A percentile compares a stretch with the other conserved stretches of the same genome.
These are phyloP conservation scores for Cercospora sp. DNA, from an alignment of 2,329 filamentous ascomycete species.

Conservation along the genomic window DNA sequence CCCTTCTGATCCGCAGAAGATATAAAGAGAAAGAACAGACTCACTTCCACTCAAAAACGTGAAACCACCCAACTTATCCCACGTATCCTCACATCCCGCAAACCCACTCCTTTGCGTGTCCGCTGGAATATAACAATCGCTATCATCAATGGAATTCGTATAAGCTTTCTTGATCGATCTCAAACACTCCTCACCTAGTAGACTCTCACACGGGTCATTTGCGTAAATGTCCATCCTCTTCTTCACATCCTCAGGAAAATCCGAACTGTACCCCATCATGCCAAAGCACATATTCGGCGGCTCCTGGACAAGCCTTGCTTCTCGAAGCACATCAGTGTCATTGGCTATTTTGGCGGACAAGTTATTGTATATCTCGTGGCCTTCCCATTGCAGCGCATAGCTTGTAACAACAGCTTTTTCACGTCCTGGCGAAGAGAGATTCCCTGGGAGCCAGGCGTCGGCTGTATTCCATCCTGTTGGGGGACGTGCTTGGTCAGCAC, in stretches of 20 bases:
- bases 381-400: neutral
- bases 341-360: conserved; percentile 9
- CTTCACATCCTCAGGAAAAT: conserved; percentile 7
- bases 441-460: conserved; percentile 6
- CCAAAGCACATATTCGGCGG: conserved; percentile 14
- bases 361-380: neutral
- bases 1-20: neutral
- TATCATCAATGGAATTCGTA: neutral
- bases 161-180: neutral
- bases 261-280: neutral
- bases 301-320: neutral
- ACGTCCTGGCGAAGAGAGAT: neutral
- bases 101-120: neutral
- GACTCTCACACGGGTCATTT: neutral
- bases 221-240: neutral
- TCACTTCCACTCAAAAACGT: conserved; percentile 2
- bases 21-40: neutral
- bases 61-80: neutral
- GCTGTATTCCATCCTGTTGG: neutral
- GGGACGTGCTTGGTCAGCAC: no score
- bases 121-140: neutral
- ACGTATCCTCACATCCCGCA: conserved; percentile 3
- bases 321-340: conserved; percentile 4
- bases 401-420: neutral
- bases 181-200: conserved; percentile 3